Evolutionary conservation across 179 eudicot genomes (phyloP).

Genomic region (Silene coronaria): DNA sequence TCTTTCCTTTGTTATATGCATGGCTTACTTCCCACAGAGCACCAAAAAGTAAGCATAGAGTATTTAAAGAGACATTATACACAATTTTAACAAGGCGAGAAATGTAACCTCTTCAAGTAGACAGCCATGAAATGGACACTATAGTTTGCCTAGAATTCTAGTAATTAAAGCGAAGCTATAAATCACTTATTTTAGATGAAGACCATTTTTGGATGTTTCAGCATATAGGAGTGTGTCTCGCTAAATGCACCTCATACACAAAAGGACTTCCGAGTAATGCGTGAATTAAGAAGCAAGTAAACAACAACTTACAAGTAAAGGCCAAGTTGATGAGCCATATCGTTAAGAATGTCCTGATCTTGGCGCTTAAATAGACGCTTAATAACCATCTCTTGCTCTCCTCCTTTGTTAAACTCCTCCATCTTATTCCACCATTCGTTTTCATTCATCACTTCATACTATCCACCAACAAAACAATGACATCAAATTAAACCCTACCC

Average conservation of each 20-base stretch:
- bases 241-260: too few relatives aligned
- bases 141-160: neutral
- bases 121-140: neutral
- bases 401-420: conserved; percentile 63
- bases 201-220: too few relatives aligned
- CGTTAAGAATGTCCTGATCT: conserved; percentile 59
- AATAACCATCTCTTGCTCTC: conserved; percentile 70
- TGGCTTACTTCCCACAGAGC: conserved; percentile 76
- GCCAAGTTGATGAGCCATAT: conserved; percentile 73
- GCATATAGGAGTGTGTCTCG: too few relatives aligned
- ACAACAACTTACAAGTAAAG: conserved; percentile 68
- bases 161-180: too few relatives aligned
- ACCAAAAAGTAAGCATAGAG: conserved; percentile 25
- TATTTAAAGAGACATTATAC: neutral
- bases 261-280: too few relatives aligned
- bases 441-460: conserved; percentile 79
- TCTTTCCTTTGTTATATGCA: conserved; percentile 90
- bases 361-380: conserved; percentile 59
- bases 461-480: conserved; percentile 8
- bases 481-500: neutral
- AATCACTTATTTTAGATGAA: too few relatives aligned
- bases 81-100: conserved; percentile 1
- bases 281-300: too few relatives aligned
- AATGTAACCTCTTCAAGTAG: neutral
- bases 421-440: conserved; percentile 77